Evolutionary conservation across 768 basidiomycete genomes (phyloP).

Genomic region (Chalciporus pseudorubinellus): DNA sequence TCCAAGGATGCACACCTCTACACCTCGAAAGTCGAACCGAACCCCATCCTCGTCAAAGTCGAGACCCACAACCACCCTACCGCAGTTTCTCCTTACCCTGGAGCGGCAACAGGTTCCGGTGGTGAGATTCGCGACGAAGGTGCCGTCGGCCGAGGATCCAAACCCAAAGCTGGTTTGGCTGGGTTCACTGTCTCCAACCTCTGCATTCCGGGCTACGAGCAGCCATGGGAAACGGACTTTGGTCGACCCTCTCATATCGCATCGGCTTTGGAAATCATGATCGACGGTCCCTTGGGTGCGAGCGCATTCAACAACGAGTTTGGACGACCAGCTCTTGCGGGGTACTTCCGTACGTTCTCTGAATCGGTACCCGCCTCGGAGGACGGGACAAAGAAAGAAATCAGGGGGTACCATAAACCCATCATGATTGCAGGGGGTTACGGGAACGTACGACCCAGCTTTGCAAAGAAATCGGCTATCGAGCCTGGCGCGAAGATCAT

Average conservation of each 20-base stretch:
- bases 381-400: slow-evolving; percentile 50
- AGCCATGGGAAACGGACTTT: slow-evolving; percentile 96
- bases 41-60: slow-evolving; percentile 93
- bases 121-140: slow-evolving; percentile 99
- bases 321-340: slow-evolving; percentile 86
- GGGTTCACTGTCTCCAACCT: slow-evolving; percentile 96
- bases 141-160: slow-evolving; percentile 90
- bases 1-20: slow-evolving; percentile 45
- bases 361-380: slow-evolving; percentile 62
- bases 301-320: slow-evolving; percentile 99
- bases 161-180: slow-evolving; percentile 90
- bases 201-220: slow-evolving; percentile 83
- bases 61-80: slow-evolving; percentile 99
- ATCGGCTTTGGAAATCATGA: slow-evolving; percentile 93
- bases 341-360: slow-evolving; percentile 94
- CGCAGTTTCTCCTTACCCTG: slow-evolving; percentile 96
- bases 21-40: slow-evolving; percentile 56
- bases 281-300: slow-evolving; percentile 91
- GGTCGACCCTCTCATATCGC: slow-evolving; percentile 90
- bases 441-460: slow-evolving; percentile 85
- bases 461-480: slow-evolving; percentile 77
- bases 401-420: slow-evolving; percentile 98
- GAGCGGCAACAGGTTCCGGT: slow-evolving; percentile 98
- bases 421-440: slow-evolving; percentile 99
- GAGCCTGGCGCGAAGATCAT: slow-evolving; percentile 81